Evolutionary conservation across 192 early-diverging fungal genomes (phyloP).

Genomic region (Backusella morwellensis): DNA sequence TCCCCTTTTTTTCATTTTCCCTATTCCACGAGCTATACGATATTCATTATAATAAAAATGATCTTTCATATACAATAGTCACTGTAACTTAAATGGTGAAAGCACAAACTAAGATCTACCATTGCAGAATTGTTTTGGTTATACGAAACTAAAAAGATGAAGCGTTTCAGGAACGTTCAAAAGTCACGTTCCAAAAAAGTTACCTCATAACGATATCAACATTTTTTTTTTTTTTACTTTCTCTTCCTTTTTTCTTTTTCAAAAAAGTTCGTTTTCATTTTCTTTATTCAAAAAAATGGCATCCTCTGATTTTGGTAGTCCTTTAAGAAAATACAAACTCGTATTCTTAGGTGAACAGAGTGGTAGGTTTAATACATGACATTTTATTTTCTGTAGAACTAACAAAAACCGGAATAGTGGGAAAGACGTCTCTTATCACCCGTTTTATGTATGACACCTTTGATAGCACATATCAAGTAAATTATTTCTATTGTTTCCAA

Average conservation of each 20-base stretch:
- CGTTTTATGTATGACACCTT: slow-evolving; percentile 99
- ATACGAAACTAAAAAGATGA: not conserved
- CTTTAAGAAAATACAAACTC: slow-evolving; percentile 92
- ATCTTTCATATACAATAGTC: too few species aligned
- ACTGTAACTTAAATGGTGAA: not conserved
- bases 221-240: not conserved
- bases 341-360: slow-evolving; percentile 99
- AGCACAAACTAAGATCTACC: not conserved
- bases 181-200: not conserved
- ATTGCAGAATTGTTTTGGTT: slow-evolving; percentile 1
- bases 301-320: slow-evolving; percentile 41
- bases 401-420: slow-evolving; percentile 60
- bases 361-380: slow-evolving; percentile 56
- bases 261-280: not conserved
- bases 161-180: not conserved
- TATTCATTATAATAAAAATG: not conserved
- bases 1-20: not conserved
- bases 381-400: not conserved
- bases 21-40: not conserved
- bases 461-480: slow-evolving; percentile 93
- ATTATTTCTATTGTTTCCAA: not conserved
- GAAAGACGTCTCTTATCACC: slow-evolving; percentile 98
- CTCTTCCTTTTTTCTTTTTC: not conserved
- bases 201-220: not conserved
- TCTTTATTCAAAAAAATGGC: not conserved